A percentile compares a stretch with the other conserved stretches of the same genome.
phyloP scores from a whole-genome alignment of 2,329 filamentous ascomycete genomes.

The Periconia sp. region DNA sequence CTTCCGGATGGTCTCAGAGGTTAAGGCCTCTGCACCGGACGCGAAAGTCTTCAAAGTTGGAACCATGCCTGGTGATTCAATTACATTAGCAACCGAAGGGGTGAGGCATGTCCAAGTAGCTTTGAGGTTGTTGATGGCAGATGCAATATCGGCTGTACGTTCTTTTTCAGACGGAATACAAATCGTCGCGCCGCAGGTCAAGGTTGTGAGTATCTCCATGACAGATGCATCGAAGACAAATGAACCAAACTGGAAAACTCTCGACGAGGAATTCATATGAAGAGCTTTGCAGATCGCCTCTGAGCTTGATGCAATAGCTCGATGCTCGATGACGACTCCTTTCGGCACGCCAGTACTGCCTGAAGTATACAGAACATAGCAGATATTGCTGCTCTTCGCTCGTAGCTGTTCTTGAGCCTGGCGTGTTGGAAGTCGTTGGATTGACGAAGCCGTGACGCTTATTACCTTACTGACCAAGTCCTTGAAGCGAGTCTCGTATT shows the following conservation, averaged over 20 bases:
- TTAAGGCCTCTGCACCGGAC: constrained; percentile 36
- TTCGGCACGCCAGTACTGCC: constrained; percentile 42
- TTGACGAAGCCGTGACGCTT: constrained; percentile 19
- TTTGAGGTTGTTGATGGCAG: constrained; percentile 34
- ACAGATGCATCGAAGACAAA: constrained; percentile 44
- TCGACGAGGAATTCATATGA: constrained; percentile 30
- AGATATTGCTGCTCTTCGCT: constrained; percentile 25
- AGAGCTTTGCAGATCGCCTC: constrained; percentile 34
- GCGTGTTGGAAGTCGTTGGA: constrained; percentile 20
- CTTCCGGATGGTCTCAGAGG: constrained; percentile 31
- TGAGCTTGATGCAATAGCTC: constrained; percentile 34
- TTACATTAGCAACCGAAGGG: constrained; percentile 42
- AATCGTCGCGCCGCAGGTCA: constrained; percentile 38
- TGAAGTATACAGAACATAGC: constrained; percentile 41
- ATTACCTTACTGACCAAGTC: constrained; percentile 24
- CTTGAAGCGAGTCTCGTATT: constrained; percentile 26
- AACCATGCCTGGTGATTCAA: constrained; percentile 37
- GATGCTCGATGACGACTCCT: constrained; percentile 39
- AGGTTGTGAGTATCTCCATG: constrained; percentile 39
- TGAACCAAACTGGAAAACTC: constrained; percentile 45
- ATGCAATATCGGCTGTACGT: constrained; percentile 52
- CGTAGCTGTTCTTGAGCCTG: constrained; percentile 14
- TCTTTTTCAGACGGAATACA: constrained; percentile 47
- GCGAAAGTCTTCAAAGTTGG: constrained; percentile 47
- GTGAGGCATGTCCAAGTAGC: constrained; percentile 43